Base-by-base conservation (phyloP, 805 yeast species). In the Monosporozyma solicola region DNA sequence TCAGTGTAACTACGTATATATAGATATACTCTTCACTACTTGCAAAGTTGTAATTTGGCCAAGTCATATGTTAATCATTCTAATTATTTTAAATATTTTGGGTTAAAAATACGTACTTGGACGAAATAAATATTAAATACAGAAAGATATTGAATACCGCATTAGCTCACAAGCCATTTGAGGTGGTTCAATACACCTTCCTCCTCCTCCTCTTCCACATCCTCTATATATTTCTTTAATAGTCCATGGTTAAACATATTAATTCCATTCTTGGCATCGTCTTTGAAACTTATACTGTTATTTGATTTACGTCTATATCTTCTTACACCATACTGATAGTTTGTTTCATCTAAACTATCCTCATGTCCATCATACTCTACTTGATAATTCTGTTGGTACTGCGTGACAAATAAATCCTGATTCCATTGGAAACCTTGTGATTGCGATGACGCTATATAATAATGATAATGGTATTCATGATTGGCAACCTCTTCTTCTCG, bases 351-450 rank as follows among this genome's bases (percentile, higher is more conserved):
- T 4, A 41, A 5, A 4, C 22, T 11, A 60, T 49, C 31, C 57
- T 54, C 37, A 61, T 57, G 41, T 47, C 55, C 53, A 56, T 52
- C 51, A 39, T 20, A 49, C 3, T 72, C 59, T 0, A 71, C 67
- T 16, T 75, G 75, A 48, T 74, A 66, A 47, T 67, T 70, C 54
- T 85, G 91, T 61, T 83, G 87, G 63, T 80, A 82, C 31, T 83
- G 82, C 1, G 83, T 74, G 2, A 89, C 91, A 73, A 84, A 85
- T 47, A 84, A 68, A 60, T 85, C 91, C 61, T 85, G 91, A 63
- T 85, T 85, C 80, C 88, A 85, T 2, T 79, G 67, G 60, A 85
- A 85, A 2, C 94, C 94, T 62, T 85, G 91, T 33, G 84, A 77
- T 60, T 84, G 85, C 25, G 68, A 57, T 9, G 61, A 53, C 1